Evolutionary conservation across 805 yeast species (phyloP).

Genomic region (Torulaspora franciscae): DNA sequence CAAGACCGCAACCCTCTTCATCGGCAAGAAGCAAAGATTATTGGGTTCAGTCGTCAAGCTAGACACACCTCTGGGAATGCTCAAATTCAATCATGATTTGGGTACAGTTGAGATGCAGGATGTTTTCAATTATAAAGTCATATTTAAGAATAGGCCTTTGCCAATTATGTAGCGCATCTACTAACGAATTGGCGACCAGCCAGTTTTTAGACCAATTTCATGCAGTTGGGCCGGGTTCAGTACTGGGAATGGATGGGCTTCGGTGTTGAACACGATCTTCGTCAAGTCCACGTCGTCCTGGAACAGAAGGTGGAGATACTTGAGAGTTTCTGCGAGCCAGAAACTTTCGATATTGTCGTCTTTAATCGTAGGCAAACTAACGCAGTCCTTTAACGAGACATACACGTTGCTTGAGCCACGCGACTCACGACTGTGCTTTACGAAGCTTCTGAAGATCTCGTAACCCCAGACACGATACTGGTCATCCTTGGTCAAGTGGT

Average conservation of each 20-base stretch:
- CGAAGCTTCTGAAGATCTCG: slow-evolving; percentile 71
- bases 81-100: slow-evolving; percentile 39
- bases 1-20: slow-evolving; percentile 50
- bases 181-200: slow-evolving; percentile 24
- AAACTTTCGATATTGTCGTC: slow-evolving; percentile 83
- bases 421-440: slow-evolving; percentile 47
- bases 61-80: slow-evolving; percentile 60
- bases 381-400: slow-evolving; percentile 64
- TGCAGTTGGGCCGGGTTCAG: slow-evolving; percentile 32
- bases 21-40: slow-evolving; percentile 67
- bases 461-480: slow-evolving; percentile 87
- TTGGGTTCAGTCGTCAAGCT: slow-evolving; percentile 56
- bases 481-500: slow-evolving; percentile 71
- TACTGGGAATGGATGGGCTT: slow-evolving; percentile 89
- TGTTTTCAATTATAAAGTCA: slow-evolving; percentile 51
- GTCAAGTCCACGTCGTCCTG: slow-evolving; percentile 68
- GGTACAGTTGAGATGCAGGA: slow-evolving; percentile 51
- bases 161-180: slow-evolving; percentile 57
- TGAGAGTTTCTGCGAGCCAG: slow-evolving; percentile 92
- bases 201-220: slow-evolving; percentile 22
- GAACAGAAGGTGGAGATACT: slow-evolving; percentile 74
- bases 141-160: slow-evolving; percentile 64
- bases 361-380: slow-evolving; percentile 45
- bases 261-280: slow-evolving; percentile 78
- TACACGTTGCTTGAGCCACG: slow-evolving; percentile 38